A percentile compares a stretch with the other conserved stretches of the same genome.
Conservation (phyloP, 805 yeast genomes). For the Saccharomycopsis fermentans region DNA sequence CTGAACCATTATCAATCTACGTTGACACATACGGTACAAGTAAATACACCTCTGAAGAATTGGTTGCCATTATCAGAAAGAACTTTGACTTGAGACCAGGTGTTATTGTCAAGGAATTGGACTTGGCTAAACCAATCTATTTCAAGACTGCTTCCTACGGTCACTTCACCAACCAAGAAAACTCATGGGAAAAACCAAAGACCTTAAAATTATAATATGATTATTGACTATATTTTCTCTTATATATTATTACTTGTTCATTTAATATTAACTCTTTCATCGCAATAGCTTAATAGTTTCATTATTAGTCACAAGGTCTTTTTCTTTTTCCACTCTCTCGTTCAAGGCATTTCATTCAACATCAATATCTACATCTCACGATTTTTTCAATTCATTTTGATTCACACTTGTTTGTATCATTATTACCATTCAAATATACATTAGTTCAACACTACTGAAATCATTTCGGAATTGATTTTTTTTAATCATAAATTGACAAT, state of each 20-base stretch:
- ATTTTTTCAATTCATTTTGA: neutral
- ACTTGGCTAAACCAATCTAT: constrained; percentile 98
- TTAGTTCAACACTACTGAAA: constrained; percentile 1
- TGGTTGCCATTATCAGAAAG: constrained; percentile 81
- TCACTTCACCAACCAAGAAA: constrained; percentile 98
- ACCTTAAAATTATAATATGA: constrained; percentile 33
- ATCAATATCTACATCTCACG: too few species aligned
- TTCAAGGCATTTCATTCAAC: neutral
- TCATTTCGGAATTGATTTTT: neutral
- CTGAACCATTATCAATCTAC: constrained; percentile 96
- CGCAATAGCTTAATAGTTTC: neutral
- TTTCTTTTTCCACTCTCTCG: neutral
- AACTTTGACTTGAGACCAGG: constrained; percentile 99
- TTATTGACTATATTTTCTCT: neutral
- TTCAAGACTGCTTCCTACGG: constrained; percentile 99
- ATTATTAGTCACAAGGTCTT: neutral
- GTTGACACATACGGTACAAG: constrained; percentile 99
- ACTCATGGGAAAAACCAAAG: constrained; percentile 98
- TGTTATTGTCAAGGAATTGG: constrained; percentile 92
- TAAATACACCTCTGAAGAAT: constrained; percentile 75
- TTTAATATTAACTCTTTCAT: neutral
- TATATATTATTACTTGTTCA: constrained; percentile 1
- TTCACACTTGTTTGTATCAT: neutral
- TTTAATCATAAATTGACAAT: too few species aligned
- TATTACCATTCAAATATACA: neutral